Percentiles rank a stretch among this genome's conserved stretches.
phyloP scores from a whole-genome alignment of 306 rosid genomes.

The Vigna angularis region DNA sequence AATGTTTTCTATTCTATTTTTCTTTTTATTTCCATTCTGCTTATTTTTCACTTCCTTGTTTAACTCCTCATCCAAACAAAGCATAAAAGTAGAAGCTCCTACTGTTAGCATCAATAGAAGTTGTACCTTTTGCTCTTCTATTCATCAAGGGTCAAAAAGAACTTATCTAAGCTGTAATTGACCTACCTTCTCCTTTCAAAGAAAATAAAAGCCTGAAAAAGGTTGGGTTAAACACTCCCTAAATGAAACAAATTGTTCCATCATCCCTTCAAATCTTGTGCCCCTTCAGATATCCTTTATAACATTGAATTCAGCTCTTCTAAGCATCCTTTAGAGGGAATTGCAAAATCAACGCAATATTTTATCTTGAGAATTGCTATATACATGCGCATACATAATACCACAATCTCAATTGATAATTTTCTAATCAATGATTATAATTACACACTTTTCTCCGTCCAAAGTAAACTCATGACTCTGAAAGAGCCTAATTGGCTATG shows the following conservation, averaged over 20 bases:
- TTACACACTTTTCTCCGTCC: neutral
- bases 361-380: neutral
- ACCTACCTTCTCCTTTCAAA: neutral
- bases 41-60: neutral
- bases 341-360: constrained; percentile 1
- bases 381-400: neutral
- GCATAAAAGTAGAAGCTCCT: neutral
- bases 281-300: neutral
- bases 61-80: neutral
- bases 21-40: neutral
- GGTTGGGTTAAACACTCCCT: neutral
- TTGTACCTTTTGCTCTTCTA: neutral
- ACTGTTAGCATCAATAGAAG: neutral
- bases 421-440: constrained; percentile 10
- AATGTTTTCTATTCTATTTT: neutral
- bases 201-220: neutral
- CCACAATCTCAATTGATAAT: neutral
- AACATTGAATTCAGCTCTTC: constrained; percentile 1
- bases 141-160: neutral
- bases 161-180: neutral
- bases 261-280: neutral
- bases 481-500: neutral
- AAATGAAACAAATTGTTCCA: constrained; percentile 14
- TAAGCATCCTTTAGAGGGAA: neutral
- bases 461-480: neutral